phyloP scores from a whole-genome alignment of 306 rosid genomes.

The Pterocarpus macrocarpus region DNA sequence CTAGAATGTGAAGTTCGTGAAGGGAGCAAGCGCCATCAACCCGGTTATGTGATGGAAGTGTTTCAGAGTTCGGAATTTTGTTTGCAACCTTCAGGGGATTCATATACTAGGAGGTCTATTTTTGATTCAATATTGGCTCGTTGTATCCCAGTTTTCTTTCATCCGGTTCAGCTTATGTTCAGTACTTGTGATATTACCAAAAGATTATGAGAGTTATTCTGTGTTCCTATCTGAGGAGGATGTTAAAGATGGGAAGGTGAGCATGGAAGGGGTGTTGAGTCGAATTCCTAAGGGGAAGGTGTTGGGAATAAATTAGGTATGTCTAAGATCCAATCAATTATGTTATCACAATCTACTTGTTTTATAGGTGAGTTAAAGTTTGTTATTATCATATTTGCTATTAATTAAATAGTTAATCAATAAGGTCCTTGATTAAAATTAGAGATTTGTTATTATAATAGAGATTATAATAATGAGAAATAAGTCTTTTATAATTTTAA shows the following conservation, averaged over 20 bases:
- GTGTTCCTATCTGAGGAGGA: slow-evolving; percentile 65
- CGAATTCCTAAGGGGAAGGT: slow-evolving; percentile 47
- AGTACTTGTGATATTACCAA: slow-evolving; percentile 72
- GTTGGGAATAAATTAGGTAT: no score
- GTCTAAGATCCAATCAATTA: no score
- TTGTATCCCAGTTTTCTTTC: slow-evolving; percentile 78
- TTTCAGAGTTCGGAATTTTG: slow-evolving; percentile 65
- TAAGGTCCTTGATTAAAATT: no score
- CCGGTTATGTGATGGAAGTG: slow-evolving; percentile 57
- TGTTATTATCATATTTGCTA: no score
- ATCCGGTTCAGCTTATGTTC: slow-evolving; percentile 75
- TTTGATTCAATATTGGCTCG: slow-evolving; percentile 74
- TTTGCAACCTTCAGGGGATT: slow-evolving; percentile 79
- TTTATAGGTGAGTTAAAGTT: no score
- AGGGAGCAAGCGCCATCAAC: no score
- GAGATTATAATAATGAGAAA: no score
- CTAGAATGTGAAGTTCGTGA: slow-evolving; percentile 57
- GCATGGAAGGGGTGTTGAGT: slow-evolving; percentile 54
- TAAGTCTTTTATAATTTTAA: no score
- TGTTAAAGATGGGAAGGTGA: slow-evolving; percentile 53
- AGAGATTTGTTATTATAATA: no score
- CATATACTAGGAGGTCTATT: slow-evolving; percentile 73
- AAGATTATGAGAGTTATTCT: slow-evolving; percentile 57
- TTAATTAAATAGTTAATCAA: no score
- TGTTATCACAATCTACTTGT: no score